phyloP scores from a whole-genome alignment of 768 basidiomycete genomes.

The Mycena olivaceomarginata region DNA sequence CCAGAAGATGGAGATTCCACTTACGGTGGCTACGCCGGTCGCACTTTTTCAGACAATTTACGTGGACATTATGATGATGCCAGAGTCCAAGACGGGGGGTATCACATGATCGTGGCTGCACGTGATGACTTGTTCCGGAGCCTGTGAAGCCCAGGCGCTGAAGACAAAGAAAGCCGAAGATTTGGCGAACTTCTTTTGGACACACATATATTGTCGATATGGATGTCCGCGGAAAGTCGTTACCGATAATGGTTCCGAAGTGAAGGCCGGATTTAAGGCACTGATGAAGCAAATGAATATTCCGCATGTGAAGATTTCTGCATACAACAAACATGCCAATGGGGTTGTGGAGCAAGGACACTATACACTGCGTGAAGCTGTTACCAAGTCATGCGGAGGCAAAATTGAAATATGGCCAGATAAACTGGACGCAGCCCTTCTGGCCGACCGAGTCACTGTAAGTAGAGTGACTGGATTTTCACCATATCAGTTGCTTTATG shows the following conservation, averaged over 20 bases:
- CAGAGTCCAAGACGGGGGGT: constrained; percentile 19
- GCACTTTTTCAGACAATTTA: constrained; percentile 36
- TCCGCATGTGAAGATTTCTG: no score
- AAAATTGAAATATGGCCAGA: constrained; percentile 47
- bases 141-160: constrained; percentile 53
- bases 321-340: no score
- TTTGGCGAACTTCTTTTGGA: constrained; percentile 55
- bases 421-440: constrained; percentile 44
- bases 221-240: no score
- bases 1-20: no score
- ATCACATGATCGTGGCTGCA: background rate
- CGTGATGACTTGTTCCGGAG: constrained; percentile 54
- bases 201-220: no score
- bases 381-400: no score
- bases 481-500: constrained; percentile 38
- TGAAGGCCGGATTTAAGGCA: constrained; percentile 44
- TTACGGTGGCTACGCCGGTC: no score
- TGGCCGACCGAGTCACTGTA: constrained; percentile 49
- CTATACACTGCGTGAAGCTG: no score
- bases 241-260: constrained; percentile 49
- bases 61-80: constrained; percentile 55
- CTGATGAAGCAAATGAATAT: constrained; percentile 12
- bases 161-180: constrained; percentile 25
- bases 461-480: constrained; percentile 46
- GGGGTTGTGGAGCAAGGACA: no score